Evolutionary conservation across 495 filamentous ascomycete species (phyloP), one percentile per base, ranked within the genome.

Genomic region (Aspergillus sclerotiicarbonarius): DNA sequence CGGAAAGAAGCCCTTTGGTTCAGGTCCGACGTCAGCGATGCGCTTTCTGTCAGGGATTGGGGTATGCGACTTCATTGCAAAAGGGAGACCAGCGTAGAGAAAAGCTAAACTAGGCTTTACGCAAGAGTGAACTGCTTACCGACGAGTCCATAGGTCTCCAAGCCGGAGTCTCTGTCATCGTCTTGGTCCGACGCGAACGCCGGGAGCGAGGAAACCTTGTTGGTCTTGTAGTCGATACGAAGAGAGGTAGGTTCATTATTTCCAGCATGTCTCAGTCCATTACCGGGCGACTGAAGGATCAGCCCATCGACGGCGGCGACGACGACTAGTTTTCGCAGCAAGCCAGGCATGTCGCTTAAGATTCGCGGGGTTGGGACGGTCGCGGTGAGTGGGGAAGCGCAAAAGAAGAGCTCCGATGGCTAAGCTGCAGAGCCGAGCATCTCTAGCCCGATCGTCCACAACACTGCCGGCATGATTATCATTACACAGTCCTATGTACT

Each of bases 221-320:
- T 82, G 58, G 86, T 87, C 60, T 83, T 88, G 71, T 95, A 96
- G 51, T 87, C 84, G 60, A 96, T 86, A 52, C 82, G 83, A 51
- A 91, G 76, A 25, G 83, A 72, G 8, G 72, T 67, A 29, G 65
- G 61, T n/a, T 78, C 71, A 56, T 71, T 72, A 61, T 69, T 68
- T 51, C 65, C 62, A 59, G 69, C 65, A 21, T 74, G 56, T 32
- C 83, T 80, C 54, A 76, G 66, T 37, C 79, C 81, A 54, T 72
- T 71, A 51, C 71, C 81, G 67, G 69, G 74, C 71, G 90, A 90
- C 62, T 94, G 88, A 33, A 98, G 78, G 59, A 96, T 78, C 20
- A 98, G 80, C 32, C 94, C 94, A 65, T 98, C 93, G 48, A 88
- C 83, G 12, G 91, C 85, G 47, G 92, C 92, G 72, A 88, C 86